These are phyloP conservation scores for Straminergon stramineum DNA, from an alignment of 225 moss, liverwort and hornwort genomes.

Conservation along the genomic window DNA sequence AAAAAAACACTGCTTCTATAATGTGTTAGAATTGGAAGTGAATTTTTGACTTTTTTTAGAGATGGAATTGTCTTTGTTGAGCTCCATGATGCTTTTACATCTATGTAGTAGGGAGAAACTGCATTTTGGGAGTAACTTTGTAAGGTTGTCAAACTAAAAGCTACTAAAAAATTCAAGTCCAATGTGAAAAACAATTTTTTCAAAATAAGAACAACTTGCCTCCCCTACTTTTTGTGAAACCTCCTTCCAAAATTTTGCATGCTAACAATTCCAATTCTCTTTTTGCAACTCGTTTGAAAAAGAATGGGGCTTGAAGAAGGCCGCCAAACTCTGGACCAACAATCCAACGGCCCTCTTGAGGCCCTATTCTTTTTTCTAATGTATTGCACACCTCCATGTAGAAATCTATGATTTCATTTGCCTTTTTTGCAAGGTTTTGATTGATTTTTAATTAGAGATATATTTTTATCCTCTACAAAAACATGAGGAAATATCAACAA, in stretches of 20 bases:
- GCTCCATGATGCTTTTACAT: accelerated
- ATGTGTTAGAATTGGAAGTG: accelerated
- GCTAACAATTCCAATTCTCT: not conserved
- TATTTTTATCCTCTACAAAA: too few relatives aligned
- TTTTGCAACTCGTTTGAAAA: not conserved
- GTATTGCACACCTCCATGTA: too few relatives aligned
- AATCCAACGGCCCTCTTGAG: too few relatives aligned
- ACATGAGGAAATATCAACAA: too few relatives aligned
- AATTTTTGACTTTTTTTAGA: not conserved
- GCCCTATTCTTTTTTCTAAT: too few relatives aligned
- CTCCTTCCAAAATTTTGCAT: not conserved
- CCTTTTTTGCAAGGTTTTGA: too few relatives aligned
- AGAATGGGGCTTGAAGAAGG: too few relatives aligned
- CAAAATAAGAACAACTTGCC: not conserved
- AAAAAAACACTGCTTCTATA: not conserved
- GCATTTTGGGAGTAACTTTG: not conserved
- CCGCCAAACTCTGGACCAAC: too few relatives aligned
- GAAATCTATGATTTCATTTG: too few relatives aligned
- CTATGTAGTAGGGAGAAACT: not conserved
- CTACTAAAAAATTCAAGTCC: not conserved
- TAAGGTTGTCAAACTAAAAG: not conserved
- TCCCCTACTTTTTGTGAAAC: accelerated
- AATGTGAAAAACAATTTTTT: not conserved
- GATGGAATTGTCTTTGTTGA: not conserved
- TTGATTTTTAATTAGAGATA: too few relatives aligned